phyloP scores from a whole-genome alignment of 2,329 filamentous ascomycete species.

The Penicillium sp. region DNA sequence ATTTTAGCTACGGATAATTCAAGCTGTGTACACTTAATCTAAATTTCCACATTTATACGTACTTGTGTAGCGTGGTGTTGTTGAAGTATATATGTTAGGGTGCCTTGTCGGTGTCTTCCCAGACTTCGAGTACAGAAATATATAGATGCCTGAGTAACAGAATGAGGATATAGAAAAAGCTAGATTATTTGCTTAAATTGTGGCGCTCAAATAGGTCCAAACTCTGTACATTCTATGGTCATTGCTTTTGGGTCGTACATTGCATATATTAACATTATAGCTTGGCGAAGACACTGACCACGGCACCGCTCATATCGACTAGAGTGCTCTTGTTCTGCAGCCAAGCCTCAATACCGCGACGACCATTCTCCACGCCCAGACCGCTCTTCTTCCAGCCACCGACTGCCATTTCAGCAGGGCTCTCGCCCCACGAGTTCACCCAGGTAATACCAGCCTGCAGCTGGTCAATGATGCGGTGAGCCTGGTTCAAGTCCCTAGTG shows the following conservation, averaged over 20 bases:
- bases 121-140: not conserved
- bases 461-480: constrained; percentile 67
- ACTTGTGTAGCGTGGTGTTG: no score
- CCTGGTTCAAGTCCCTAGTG: constrained; percentile 69
- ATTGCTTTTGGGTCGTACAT: not conserved
- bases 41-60: not conserved
- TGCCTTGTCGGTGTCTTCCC: no score
- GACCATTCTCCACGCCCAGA: constrained; percentile 81
- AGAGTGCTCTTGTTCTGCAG: constrained; percentile 83
- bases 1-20: not conserved
- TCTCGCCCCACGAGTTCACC: constrained; percentile 94
- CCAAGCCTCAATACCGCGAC: constrained; percentile 76
- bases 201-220: not conserved
- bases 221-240: not conserved
- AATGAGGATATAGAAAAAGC: not conserved
- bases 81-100: not conserved
- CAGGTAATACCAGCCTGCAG: constrained; percentile 85
- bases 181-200: not conserved
- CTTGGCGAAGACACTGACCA: constrained; percentile 72
- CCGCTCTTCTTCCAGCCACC: constrained; percentile 92
- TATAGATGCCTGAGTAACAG: no score
- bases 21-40: not conserved
- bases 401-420: constrained; percentile 85
- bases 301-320: constrained; percentile 72
- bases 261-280: constrained; percentile 43